A percentile compares a stretch with the other conserved stretches of the same genome.
Evolutionary conservation across 148 eudicot genomes (phyloP).

Genomic region (Drosera capensis): DNA sequence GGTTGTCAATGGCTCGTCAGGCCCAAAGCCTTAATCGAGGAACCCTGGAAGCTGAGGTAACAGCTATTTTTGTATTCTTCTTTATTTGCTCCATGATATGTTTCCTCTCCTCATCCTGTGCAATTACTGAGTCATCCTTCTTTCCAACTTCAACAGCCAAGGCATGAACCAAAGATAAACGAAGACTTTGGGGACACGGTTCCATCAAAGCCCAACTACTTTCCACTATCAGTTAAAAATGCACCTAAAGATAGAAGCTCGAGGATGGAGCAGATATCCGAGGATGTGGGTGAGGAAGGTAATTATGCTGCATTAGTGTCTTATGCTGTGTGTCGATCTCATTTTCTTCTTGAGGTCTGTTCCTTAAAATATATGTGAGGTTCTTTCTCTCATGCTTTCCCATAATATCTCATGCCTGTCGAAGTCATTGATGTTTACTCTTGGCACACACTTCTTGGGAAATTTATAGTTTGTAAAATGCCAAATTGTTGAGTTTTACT

Average conservation of each 20-base stretch:
- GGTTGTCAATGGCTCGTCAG: conserved; percentile 60
- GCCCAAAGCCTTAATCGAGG: conserved; percentile 44
- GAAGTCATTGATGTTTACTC: too few relatives aligned
- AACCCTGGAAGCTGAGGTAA: conserved; percentile 42
- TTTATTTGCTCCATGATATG: not conserved
- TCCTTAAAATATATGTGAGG: too few relatives aligned
- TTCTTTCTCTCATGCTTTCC: too few relatives aligned
- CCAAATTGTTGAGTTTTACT: too few relatives aligned
- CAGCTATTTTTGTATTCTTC: not conserved
- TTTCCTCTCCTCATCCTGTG: not conserved
- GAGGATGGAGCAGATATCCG: conserved; percentile 18
- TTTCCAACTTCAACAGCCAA: conserved; percentile 12
- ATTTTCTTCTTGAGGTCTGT: too few relatives aligned
- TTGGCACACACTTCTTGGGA: too few relatives aligned
- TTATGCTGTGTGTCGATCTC: too few relatives aligned
- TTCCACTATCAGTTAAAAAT: conserved; percentile 17
- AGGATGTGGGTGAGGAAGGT: conserved; percentile 50
- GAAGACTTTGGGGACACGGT: conserved; percentile 74
- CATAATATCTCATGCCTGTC: too few relatives aligned
- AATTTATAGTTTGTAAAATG: too few relatives aligned
- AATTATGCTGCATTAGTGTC: too few relatives aligned
- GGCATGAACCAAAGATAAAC: conserved; percentile 39
- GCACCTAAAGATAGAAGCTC: conserved; percentile 15
- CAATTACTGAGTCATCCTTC: not conserved
- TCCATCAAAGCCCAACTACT: conserved; percentile 56